Base-by-base conservation (phyloP, 257 asterid species). In the Solanum corneliomulleri region DNA sequence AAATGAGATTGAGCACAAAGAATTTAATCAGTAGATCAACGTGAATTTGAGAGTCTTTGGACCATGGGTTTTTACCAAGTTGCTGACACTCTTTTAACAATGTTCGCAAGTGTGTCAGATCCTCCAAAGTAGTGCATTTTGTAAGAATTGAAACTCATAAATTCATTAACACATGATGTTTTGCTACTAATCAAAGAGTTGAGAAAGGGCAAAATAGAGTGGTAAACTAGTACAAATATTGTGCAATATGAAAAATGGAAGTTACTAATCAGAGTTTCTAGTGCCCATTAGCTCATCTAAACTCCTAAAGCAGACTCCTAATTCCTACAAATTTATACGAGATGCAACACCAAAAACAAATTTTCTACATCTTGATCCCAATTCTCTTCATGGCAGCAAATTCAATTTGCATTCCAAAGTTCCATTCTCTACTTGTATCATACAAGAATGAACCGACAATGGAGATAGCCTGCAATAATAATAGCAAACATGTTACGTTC, bases 391-490 rank as follows among this genome's bases (percentile, higher is more conserved):
- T 45, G 66, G 6, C 44, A 80, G 68, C 66, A 9, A 66, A 15
- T 14, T 35, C 27, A 78, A 2, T 78, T 78, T 47, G 44, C 44
- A 47, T 49, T 86, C 5, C n/a, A 41, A 5, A 33, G 70, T 45
- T 64, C 60, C 49, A 85, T 56, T 29, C 39, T 33, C 39, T 27
- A 81, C 56, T 82, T 39, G 29, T 83, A 66, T 92, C 92, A 93
- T 80, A 90, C 85, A 52, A 93, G 94, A 80, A 85, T 20, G 89
- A 93, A 96, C 87, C 95, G 91, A 90, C 98, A 96, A 56, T 90
- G 95, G 8, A 91, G 89, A 89, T 95, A 95, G 89, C 99, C 98
- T 96, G 98, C 96, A 92, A 90, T 29, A 71, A 11, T 6, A 27
- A 75, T 80, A 47, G 3, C 16, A 44, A 45, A 44, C 25, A n/a